Percentiles rank a stretch among this genome's conserved stretches.
phyloP scores from a whole-genome alignment of 345 rosid species.

The Anacardium occidentale region DNA sequence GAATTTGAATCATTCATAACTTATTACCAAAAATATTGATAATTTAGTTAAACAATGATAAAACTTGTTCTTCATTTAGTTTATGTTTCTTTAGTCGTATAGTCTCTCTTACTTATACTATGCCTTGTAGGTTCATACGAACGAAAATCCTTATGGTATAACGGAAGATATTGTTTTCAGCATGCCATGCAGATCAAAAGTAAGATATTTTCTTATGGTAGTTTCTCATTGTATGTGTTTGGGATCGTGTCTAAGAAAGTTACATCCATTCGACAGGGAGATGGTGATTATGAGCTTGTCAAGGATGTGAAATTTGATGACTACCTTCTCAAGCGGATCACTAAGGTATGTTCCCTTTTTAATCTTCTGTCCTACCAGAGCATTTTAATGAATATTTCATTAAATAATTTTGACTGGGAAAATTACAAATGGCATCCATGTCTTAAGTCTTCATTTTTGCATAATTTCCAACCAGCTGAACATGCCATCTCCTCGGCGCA shows the following conservation, averaged over 20 bases:
- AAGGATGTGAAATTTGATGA: slow-evolving; percentile 80
- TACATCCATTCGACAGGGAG: slow-evolving; percentile 54
- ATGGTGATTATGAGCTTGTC: slow-evolving; percentile 91
- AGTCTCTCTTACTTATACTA: slow-evolving; percentile 7
- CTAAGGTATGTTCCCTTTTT: slow-evolving; percentile 50
- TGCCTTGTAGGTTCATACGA: slow-evolving; percentile 66
- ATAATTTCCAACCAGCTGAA: not conserved
- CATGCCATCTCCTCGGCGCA: not conserved
- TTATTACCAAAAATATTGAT: no score
- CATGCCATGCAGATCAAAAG: slow-evolving; percentile 98
- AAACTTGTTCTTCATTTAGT: not conserved
- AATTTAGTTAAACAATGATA: not conserved
- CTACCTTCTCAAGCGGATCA: slow-evolving; percentile 71
- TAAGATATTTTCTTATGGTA: slow-evolving; percentile 19
- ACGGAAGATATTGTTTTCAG: slow-evolving; percentile 87
- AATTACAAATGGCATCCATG: not conserved
- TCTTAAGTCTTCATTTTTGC: not conserved
- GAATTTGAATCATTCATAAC: not conserved
- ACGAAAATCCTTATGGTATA: slow-evolving; percentile 88
- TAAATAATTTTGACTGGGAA: not conserved
- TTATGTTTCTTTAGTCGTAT: not conserved
- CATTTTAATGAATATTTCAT: not conserved
- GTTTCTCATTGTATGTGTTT: not conserved
- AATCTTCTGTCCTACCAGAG: not conserved
- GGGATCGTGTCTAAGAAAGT: slow-evolving; percentile 4